Evolutionary conservation across 306 rosid genomes (phyloP).

Genomic region (Cotoneaster glaucophyllus): DNA sequence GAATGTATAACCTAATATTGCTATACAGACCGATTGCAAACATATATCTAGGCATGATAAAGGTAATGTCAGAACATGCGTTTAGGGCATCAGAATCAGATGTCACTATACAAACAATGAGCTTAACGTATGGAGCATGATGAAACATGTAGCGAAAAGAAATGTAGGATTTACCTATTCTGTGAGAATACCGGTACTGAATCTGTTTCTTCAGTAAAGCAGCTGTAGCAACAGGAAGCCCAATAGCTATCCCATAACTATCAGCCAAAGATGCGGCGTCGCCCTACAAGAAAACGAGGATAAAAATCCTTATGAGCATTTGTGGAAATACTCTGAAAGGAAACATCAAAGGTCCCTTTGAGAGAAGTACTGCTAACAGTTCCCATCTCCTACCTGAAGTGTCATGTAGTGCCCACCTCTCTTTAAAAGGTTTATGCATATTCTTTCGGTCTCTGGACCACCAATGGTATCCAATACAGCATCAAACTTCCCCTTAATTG

Average conservation of each 20-base stretch:
- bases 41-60: no score
- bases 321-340: neutral
- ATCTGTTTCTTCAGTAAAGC: conserved; percentile 51
- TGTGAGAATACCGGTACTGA: conserved; percentile 50
- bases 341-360: neutral
- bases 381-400: conserved; percentile 68
- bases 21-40: no score
- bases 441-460: conserved; percentile 64
- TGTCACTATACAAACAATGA: neutral
- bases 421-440: conserved; percentile 64
- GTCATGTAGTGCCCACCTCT: conserved; percentile 98
- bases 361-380: conserved; percentile 8
- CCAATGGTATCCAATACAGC: conserved; percentile 98
- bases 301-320: conserved; percentile 8
- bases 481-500: conserved; percentile 79
- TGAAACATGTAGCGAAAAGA: neutral
- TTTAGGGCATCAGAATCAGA: no score
- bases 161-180: conserved; percentile 61
- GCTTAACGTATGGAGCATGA: neutral
- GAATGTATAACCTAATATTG: no score
- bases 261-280: conserved; percentile 83
- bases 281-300: conserved; percentile 49
- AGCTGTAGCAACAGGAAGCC: conserved; percentile 69
- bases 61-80: no score
- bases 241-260: conserved; percentile 58